phyloP scores from a whole-genome alignment of 2,329 filamentous ascomycete species.

The Xylariaceae sp. region DNA sequence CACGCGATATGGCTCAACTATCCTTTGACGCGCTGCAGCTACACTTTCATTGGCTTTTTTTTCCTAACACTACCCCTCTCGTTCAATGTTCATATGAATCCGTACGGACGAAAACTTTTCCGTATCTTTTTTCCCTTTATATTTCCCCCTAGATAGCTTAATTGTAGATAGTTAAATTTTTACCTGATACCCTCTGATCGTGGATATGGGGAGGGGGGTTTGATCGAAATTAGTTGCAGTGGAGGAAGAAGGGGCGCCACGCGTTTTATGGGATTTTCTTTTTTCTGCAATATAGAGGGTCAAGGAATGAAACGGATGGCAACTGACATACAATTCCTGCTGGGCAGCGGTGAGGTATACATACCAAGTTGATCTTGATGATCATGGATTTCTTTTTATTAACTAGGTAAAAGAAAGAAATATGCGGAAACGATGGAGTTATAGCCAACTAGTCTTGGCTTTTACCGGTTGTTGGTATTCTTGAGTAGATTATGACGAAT shows the following conservation, averaged over 20 bases:
- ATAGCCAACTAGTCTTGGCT: too few relatives aligned
- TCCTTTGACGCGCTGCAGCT: background rate
- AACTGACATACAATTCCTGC: constrained; percentile 31
- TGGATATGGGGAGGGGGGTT: constrained; percentile 28
- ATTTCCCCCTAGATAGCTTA: constrained; percentile 32
- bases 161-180: constrained; percentile 46
- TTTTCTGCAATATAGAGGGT: constrained; percentile 14
- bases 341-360: constrained; percentile 35
- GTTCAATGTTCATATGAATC: constrained; percentile 37
- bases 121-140: constrained; percentile 13
- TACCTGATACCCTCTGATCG: constrained; percentile 41
- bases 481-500: too few relatives aligned
- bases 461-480: too few relatives aligned
- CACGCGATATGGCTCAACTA: background rate
- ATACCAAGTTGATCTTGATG: constrained; percentile 26
- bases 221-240: background rate
- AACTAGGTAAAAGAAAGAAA: too few relatives aligned
- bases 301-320: constrained; percentile 14
- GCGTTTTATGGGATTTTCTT: constrained; percentile 13
- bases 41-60: background rate
- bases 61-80: constrained; percentile 24
- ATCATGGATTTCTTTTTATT: background rate
- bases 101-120: constrained; percentile 21
- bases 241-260: constrained; percentile 22
- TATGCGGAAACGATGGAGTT: too few relatives aligned